Evolutionary conservation across 257 asterid species (phyloP).

Genomic region (Marsdenia floribunda): DNA sequence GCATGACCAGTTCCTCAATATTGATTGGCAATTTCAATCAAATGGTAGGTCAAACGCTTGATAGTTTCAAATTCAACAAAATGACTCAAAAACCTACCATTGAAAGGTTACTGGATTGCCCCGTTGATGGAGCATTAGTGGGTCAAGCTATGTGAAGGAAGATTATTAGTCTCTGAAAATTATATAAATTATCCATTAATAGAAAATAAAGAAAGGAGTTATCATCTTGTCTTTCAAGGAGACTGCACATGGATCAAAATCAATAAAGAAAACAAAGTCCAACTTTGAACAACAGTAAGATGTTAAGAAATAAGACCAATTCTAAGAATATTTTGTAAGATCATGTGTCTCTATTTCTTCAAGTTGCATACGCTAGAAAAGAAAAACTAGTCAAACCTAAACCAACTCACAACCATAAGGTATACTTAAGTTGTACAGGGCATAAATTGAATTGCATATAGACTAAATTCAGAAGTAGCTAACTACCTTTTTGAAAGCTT

Average conservation of each 20-base stretch:
- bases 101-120: not conserved
- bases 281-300: not conserved
- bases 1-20: not conserved
- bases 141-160: not conserved
- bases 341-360: not conserved
- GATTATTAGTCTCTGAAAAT: not conserved
- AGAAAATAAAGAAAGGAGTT: not conserved
- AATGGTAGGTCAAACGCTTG: not conserved
- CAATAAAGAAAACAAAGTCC: not conserved
- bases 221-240: not conserved
- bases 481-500: conserved; percentile 61
- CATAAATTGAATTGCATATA: conserved; percentile 1
- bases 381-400: not conserved
- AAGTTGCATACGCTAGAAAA: not conserved
- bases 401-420: not conserved
- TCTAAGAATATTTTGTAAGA: not conserved
- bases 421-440: not conserved
- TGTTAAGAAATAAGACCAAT: not conserved
- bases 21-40: not conserved
- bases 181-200: not conserved
- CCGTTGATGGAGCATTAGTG: not conserved
- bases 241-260: not conserved
- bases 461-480: conserved; percentile 13
- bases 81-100: not conserved
- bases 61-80: not conserved